A percentile compares a stretch with the other conserved stretches of the same genome.
Evolutionary conservation across 208 protist genomes (phyloP).

Genomic region (Leishmania arabica): DNA sequence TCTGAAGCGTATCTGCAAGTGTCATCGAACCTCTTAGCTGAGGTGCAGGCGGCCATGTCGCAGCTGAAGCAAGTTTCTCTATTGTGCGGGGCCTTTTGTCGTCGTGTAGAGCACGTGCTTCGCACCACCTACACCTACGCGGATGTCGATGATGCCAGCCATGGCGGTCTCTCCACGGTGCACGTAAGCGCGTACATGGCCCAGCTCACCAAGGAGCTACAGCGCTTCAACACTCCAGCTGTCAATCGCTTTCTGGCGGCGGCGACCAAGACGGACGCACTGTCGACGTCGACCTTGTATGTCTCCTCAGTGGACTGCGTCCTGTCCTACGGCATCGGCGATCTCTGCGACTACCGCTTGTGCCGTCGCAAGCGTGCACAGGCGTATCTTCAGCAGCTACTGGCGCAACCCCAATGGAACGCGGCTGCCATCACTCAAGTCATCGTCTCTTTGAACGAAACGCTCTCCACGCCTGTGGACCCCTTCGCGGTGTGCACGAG

Average conservation of each 20-base stretch:
- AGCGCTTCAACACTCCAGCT: slow-evolving; percentile 21
- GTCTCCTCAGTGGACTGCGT: slow-evolving; percentile 23
- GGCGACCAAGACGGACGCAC: background rate
- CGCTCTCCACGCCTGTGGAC: slow-evolving; percentile 13
- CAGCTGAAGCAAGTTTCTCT: slow-evolving; percentile 38
- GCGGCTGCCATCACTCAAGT: slow-evolving; percentile 24
- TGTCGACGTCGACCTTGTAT: slow-evolving; percentile 5
- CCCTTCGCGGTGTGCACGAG: slow-evolving; percentile 19
- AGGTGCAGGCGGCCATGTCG: slow-evolving; percentile 21
- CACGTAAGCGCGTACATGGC: slow-evolving; percentile 29
- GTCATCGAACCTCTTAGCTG: slow-evolving; percentile 3
- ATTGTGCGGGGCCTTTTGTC: slow-evolving; percentile 44
- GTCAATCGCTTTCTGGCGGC: slow-evolving; percentile 12
- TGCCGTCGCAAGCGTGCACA: slow-evolving; percentile 29
- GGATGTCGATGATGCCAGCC: slow-evolving; percentile 23
- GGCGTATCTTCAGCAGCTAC: slow-evolving; percentile 41
- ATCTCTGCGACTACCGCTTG: slow-evolving; percentile 46
- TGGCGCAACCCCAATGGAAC: slow-evolving; percentile 34
- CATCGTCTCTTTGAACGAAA: slow-evolving; percentile 31
- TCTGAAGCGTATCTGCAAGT: background rate
- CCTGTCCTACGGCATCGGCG: slow-evolving; percentile 53
- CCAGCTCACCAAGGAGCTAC: slow-evolving; percentile 22
- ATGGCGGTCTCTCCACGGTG: slow-evolving; percentile 14
- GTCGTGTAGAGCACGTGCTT: slow-evolving; percentile 39
- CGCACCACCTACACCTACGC: slow-evolving; percentile 32